Conservation (phyloP, 75 land plant genomes). For the Pseudotsuga menziesii region DNA sequence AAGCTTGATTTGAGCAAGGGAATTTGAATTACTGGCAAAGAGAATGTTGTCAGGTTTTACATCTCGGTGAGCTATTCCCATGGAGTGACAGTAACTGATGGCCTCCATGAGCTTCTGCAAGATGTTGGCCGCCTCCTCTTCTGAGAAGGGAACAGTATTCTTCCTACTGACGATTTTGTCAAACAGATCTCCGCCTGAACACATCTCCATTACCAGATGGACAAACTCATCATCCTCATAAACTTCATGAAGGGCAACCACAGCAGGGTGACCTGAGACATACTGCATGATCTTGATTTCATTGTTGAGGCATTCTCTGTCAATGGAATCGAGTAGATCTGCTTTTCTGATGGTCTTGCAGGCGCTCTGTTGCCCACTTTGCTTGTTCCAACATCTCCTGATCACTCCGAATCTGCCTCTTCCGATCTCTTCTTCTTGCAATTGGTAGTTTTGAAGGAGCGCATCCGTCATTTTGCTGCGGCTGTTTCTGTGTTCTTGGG, state of each 20-base stretch:
- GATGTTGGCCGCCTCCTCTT: slow-evolving; percentile 33
- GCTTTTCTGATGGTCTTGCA: slow-evolving; percentile 29
- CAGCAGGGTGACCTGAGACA: slow-evolving; percentile 30
- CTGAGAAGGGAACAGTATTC: slow-evolving; percentile 7
- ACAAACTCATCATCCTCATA: slow-evolving; percentile 30
- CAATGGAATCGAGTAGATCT: slow-evolving; percentile 26
- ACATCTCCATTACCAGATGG: slow-evolving; percentile 16
- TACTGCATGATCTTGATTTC: slow-evolving; percentile 35
- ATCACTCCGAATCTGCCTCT: slow-evolving; percentile 49
- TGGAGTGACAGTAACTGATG: no score
- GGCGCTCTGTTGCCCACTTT: slow-evolving; percentile 27
- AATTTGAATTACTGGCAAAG: no score
- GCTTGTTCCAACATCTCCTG: slow-evolving; percentile 18
- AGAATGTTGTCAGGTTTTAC: no score
- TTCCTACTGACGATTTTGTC: slow-evolving; percentile 16
- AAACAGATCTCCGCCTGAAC: slow-evolving; percentile 26
- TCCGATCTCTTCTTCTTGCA: slow-evolving; percentile 38
- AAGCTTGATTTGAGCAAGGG: no score
- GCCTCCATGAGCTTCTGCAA: slow-evolving; percentile 20
- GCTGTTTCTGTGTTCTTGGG: no score
- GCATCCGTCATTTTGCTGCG: no score
- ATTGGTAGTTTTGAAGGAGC: neutral
- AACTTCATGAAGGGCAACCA: slow-evolving; percentile 29
- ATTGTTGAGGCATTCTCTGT: slow-evolving; percentile 29
- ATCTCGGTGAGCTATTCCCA: no score